phyloP scores from a whole-genome alignment of 83 land plant species.

The Larix sibirica region DNA sequence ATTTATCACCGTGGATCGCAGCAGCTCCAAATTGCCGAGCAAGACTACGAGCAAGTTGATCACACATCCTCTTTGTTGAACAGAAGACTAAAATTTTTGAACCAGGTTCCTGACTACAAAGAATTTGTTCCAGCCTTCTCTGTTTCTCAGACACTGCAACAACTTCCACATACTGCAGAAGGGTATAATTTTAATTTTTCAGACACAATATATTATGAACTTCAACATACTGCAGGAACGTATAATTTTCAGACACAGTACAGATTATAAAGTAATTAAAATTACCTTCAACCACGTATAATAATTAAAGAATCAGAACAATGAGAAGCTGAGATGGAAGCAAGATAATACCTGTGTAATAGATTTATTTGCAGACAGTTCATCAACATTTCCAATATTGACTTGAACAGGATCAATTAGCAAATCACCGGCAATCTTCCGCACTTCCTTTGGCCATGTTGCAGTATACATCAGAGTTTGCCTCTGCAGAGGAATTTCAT shows the following conservation, averaged over 20 bases:
- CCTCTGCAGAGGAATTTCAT: slow-evolving; percentile 60
- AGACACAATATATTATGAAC: neutral
- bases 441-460: slow-evolving; percentile 92
- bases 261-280: neutral
- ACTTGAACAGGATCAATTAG: slow-evolving; percentile 79
- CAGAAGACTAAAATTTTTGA: slow-evolving; percentile 77
- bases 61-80: slow-evolving; percentile 88
- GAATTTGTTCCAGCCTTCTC: slow-evolving; percentile 76
- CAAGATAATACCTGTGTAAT: slow-evolving; percentile 67
- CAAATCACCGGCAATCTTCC: slow-evolving; percentile 78
- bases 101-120: slow-evolving; percentile 76
- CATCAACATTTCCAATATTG: slow-evolving; percentile 84
- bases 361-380: slow-evolving; percentile 86
- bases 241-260: neutral
- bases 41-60: slow-evolving; percentile 60
- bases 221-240: neutral
- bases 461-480: slow-evolving; percentile 93
- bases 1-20: slow-evolving; percentile 93
- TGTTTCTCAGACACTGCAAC: slow-evolving; percentile 66
- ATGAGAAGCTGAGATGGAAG: neutral
- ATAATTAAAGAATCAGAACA: neutral
- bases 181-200: neutral
- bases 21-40: slow-evolving; percentile 70
- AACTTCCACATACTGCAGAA: slow-evolving; percentile 71
- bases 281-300: neutral